Conservation (phyloP, 2,329 filamentous ascomycete genomes). For the Drechslerella dactyloides region DNA sequence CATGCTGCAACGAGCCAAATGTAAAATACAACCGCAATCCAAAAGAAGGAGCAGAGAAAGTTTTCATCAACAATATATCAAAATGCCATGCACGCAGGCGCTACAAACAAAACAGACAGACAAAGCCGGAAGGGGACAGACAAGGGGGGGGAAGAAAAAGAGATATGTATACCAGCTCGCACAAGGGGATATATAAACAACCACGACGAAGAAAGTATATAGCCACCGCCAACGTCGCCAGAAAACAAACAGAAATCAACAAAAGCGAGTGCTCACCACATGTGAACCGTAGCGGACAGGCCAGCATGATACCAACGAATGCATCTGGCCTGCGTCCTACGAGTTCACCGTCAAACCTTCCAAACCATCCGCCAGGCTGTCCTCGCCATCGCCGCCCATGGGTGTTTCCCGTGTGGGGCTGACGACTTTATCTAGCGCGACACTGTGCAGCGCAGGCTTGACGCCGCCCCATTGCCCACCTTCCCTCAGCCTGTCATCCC, state of each 20-base stretch:
- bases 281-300: background rate
- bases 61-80: background rate
- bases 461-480: conserved; percentile 59
- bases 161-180: conserved; percentile 5
- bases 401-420: conserved; percentile 56
- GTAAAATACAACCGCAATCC: background rate
- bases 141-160: background rate
- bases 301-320: background rate
- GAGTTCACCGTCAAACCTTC: conserved; percentile 40
- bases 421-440: conserved; percentile 77
- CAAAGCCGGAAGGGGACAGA: background rate
- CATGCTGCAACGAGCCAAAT: background rate
- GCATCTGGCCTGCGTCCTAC: conserved; percentile 6
- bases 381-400: conserved; percentile 22
- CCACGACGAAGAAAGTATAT: background rate
- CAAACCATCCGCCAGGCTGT: conserved; percentile 29
- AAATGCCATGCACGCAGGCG: background rate
- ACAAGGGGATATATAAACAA: conserved; percentile 5
- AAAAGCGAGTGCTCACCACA: background rate
- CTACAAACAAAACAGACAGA: background rate
- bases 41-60: background rate
- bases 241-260: background rate
- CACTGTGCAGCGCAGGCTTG: conserved; percentile 85
- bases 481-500: conserved; percentile 65
- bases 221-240: background rate